Evolutionary conservation across 768 basidiomycete genomes (phyloP), one percentile per base, ranked within the genome.

Genomic region (Termitomyces sp.): DNA sequence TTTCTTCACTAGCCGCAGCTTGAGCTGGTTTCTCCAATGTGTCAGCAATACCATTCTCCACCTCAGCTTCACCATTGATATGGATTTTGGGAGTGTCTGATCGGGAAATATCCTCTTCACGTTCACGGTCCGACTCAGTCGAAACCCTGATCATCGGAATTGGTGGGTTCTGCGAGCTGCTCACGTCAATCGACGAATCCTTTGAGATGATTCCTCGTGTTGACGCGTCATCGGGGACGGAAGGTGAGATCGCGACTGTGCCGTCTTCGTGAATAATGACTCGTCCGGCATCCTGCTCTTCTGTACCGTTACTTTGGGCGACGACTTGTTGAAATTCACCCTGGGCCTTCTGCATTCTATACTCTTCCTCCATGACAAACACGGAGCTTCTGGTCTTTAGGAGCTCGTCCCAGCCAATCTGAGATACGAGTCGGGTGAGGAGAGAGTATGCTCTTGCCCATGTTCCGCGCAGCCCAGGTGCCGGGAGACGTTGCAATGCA

Each of bases 361-460:
- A 99, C 68, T 99, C 97, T 68, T 99, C 96, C 68, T 98, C 97
- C 97, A 99, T 99, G 38, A 99, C 97, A 70, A 99, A 98, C 13
- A 99, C 97, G 35, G 77, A 73, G 69, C 91, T 94, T 80, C 97
- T 86, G 13, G 91, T 89, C 76, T 94, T 94, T 53, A 99, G 79
- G 3, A 98, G 82, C 74, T 98, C 97, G 72, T 99, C 97, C 97
- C 97, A 99, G 0, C 97, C 97, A 61, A 99, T 94, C 59, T 93
- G 88, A 0, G 89, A 85, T 31, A 98, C 97, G 22, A 99, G 85
- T 1, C 88, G 84, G 13, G 95, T 91, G 22, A 99, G 82, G 12
- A 99, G 82, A 0, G 86, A 77, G 63, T 99, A 99, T 0, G 97
- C 97, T 52, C 93, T 83, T 5, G 94, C 90, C 86, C 96, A 99